A percentile compares a stretch with the other conserved stretches of the same genome.
Evolutionary conservation across 306 rosid genomes (phyloP).

Genomic region (Boehmeria nivea): DNA sequence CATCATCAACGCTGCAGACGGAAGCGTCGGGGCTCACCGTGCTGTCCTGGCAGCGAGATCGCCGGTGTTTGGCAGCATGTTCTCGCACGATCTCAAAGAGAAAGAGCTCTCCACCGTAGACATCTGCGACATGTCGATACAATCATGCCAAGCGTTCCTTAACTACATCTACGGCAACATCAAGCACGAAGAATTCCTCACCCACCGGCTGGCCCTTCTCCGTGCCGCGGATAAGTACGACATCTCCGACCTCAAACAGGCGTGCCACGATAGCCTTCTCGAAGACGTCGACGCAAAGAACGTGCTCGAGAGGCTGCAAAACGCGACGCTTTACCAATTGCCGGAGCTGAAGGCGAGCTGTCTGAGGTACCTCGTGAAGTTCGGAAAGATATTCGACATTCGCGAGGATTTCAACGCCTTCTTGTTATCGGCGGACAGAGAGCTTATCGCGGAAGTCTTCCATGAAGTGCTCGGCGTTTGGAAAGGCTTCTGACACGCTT

Average conservation of each 20-base stretch:
- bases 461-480: slow-evolving; percentile 75
- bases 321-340: slow-evolving; percentile 73
- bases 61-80: slow-evolving; percentile 91
- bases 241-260: slow-evolving; percentile 72
- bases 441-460: slow-evolving; percentile 75
- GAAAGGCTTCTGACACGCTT: slow-evolving; percentile 74
- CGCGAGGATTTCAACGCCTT: slow-evolving; percentile 72
- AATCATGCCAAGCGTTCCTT: slow-evolving; percentile 74
- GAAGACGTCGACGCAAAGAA: slow-evolving; percentile 86
- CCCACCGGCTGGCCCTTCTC: slow-evolving; percentile 70
- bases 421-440: slow-evolving; percentile 81
- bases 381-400: slow-evolving; percentile 83
- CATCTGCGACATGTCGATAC: slow-evolving; percentile 86
- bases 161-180: slow-evolving; percentile 79
- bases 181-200: slow-evolving; percentile 62
- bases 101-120: slow-evolving; percentile 70
- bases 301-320: slow-evolving; percentile 93
- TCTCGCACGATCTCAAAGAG: slow-evolving; percentile 82
- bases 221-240: slow-evolving; percentile 92
- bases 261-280: slow-evolving; percentile 85
- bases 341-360: slow-evolving; percentile 67
- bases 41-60: slow-evolving; percentile 88
- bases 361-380: slow-evolving; percentile 77
- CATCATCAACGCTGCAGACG: slow-evolving; percentile 65
- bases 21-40: slow-evolving; percentile 87